Conservation (phyloP, 2,329 filamentous ascomycete genomes). For the Tympanopsis confertula region DNA sequence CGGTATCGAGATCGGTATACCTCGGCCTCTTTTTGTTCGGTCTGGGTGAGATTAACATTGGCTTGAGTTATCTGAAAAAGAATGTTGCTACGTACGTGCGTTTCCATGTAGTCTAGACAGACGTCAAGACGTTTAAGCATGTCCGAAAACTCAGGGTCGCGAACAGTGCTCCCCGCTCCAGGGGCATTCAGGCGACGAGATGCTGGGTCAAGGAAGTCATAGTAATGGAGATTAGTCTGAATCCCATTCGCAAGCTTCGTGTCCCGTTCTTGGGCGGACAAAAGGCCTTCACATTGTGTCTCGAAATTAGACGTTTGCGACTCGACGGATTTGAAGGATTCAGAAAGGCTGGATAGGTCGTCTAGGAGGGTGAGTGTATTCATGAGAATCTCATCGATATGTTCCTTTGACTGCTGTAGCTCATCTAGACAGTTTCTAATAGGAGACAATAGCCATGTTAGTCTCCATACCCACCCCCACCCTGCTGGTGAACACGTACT, state of each 20-base stretch:
- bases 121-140: slow-evolving; percentile 54
- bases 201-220: slow-evolving; percentile 52
- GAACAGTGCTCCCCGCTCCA: slow-evolving; percentile 49
- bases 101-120: slow-evolving; percentile 57
- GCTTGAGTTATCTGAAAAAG: neutral
- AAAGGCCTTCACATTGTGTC: slow-evolving; percentile 48
- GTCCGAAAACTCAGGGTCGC: slow-evolving; percentile 48
- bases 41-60: neutral
- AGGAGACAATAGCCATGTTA: slow-evolving; percentile 2
- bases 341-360: slow-evolving; percentile 44
- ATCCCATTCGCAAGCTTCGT: slow-evolving; percentile 45
- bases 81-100: slow-evolving; percentile 27
- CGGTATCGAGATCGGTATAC: slow-evolving; percentile 17
- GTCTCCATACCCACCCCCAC: too few species aligned
- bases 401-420: slow-evolving; percentile 42
- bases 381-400: slow-evolving; percentile 43
- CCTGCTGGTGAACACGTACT: too few species aligned
- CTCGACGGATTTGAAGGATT: slow-evolving; percentile 49
- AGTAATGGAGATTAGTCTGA: slow-evolving; percentile 50
- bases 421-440: slow-evolving; percentile 43
- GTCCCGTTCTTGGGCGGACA: slow-evolving; percentile 46
- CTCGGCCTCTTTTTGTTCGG: slow-evolving; percentile 13
- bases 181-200: slow-evolving; percentile 54
- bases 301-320: slow-evolving; percentile 51
- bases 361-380: slow-evolving; percentile 43